A percentile compares a stretch with the other conserved stretches of the same genome.
Conservation (phyloP, 129 eudicot genomes). For the Tanacetum coccineum region DNA sequence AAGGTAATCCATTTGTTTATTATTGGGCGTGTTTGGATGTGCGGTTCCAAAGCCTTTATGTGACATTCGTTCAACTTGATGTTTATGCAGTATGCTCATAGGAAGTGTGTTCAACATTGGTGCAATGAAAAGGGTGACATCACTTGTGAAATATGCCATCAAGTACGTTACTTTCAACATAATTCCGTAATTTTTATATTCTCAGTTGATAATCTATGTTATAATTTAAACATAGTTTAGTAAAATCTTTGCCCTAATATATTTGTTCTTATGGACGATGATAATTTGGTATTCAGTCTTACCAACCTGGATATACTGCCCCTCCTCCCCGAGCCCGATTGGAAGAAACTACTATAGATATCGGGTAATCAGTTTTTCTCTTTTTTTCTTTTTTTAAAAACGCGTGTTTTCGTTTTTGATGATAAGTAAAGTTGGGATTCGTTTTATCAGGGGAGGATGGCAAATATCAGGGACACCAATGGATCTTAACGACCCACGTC, state of each 20-base stretch:
- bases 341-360: constrained; percentile 79
- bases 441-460: constrained; percentile 81
- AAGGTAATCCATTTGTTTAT: constrained; percentile 46
- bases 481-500: background rate
- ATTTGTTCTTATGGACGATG: no score
- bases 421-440: background rate
- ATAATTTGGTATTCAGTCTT: constrained; percentile 42
- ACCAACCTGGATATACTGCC: constrained; percentile 82
- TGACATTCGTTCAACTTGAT: background rate
- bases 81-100: constrained; percentile 83
- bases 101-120: constrained; percentile 98
- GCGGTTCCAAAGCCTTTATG: background rate
- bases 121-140: constrained; percentile 97
- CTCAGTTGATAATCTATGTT: background rate
- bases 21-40: background rate
- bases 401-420: background rate
- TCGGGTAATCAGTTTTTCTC: constrained; percentile 47
- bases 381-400: background rate
- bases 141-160: constrained; percentile 94
- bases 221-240: background rate
- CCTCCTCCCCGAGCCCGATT: constrained; percentile 63
- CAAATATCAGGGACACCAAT: constrained; percentile 44
- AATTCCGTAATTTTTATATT: background rate
- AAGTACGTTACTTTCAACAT: constrained; percentile 45
- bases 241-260: no score